Evolutionary conservation across 2,329 filamentous ascomycete genomes (phyloP), one percentile per base, ranked within the genome.

Genomic region (Eutypella sp.): DNA sequence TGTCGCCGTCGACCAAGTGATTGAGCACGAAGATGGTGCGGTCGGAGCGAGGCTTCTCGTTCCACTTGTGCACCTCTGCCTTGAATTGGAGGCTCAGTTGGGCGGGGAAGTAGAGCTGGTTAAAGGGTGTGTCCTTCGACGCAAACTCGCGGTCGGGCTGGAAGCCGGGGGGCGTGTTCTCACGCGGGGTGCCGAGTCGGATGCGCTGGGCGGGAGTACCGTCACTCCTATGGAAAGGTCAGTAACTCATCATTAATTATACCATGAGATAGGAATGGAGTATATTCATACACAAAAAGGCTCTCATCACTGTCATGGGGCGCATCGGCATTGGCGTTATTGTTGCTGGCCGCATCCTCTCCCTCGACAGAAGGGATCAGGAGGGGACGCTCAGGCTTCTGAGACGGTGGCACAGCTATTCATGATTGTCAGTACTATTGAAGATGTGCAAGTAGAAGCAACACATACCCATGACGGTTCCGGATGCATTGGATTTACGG

Each of bases 81-180:
- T 48, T 45, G 10, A 46, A 33, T 3, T 41, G 31, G 2, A 43
- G 38, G 4, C 36, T 19, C 8, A 54, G 41, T 10, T n/a, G 15
- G 18, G 40, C 27, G 8, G 51, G 41, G 37, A 48, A 52, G n/a
- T 52, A 34, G 1, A 54, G 41, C 19, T 50, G 47, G 41, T 46
- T 36, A 3, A 42, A n/a, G 1, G 51, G 43, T 1, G 49, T 54
- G 19, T 5, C 2, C 18, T 33, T 23, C 16, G 29, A 22, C 5
- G 27, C 40, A 5, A 34, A 15, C 18, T 42, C 24, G 29, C 40
- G 40, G 18, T 33, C 40, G 27, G 40, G 40, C 19, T 42, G 40
- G 18, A 34, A 33, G 27, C 40, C 40, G 4, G 40, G 40, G 11
- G 40, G 40, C 5, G 27, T 34, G 10, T 5, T 19, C 13, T 18